Percentiles rank a stretch among this genome's conserved stretches.
Evolutionary conservation across 2,329 filamentous ascomycete species (phyloP).

Genomic region (Ascochyta fabae): DNA sequence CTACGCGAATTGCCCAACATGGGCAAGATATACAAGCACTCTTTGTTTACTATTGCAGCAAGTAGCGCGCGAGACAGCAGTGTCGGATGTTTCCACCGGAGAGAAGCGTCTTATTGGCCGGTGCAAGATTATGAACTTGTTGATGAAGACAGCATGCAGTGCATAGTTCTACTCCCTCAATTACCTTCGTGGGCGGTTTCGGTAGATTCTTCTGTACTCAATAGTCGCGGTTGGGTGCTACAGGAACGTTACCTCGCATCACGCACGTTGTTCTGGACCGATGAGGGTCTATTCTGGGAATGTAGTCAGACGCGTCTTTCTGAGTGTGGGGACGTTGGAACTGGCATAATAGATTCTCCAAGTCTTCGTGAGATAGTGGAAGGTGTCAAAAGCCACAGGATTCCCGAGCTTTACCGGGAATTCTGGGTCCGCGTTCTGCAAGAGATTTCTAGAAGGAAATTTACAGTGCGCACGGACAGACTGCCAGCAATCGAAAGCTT

Average conservation of each 20-base stretch:
- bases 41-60: slow-evolving; percentile 1
- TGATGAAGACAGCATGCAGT: not conserved
- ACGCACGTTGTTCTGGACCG: not conserved
- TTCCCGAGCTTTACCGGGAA: not conserved
- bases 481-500: not conserved
- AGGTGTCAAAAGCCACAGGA: not conserved
- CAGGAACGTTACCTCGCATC: slow-evolving; percentile 1
- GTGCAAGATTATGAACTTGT: not conserved
- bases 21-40: not conserved
- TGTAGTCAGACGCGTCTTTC: not conserved
- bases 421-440: not conserved
- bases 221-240: not conserved
- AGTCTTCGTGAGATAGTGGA: not conserved
- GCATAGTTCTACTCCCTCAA: not conserved
- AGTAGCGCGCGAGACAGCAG: not conserved
- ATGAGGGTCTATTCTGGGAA: not conserved
- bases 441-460: not conserved
- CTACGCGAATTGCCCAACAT: not conserved
- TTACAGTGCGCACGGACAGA: not conserved
- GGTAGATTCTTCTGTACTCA: not conserved
- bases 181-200: not conserved
- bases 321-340: not conserved
- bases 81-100: not conserved
- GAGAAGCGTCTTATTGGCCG: not conserved
- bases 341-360: no score